phyloP scores from a whole-genome alignment of 345 rosid genomes.

The Adansonia digitata region DNA sequence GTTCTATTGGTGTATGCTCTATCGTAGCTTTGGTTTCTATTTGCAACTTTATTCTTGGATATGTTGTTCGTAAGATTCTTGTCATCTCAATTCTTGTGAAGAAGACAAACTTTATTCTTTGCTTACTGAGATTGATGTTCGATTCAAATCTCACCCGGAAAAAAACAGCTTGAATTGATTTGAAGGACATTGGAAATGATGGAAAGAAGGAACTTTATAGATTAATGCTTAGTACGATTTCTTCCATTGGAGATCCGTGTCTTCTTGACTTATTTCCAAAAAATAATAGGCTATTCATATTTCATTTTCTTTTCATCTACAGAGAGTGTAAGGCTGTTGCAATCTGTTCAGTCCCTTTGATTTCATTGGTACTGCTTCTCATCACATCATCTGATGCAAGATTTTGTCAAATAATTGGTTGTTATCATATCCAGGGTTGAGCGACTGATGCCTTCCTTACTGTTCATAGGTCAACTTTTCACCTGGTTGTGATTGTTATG shows the following conservation, averaged over 20 bases:
- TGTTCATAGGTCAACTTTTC: too few relatives aligned
- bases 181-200: background rate
- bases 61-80: background rate
- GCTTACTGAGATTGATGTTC: background rate
- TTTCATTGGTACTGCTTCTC: background rate
- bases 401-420: constrained; percentile 3
- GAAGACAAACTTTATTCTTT: background rate
- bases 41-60: background rate
- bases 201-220: background rate
- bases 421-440: constrained; percentile 49
- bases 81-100: background rate
- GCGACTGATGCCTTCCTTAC: too few relatives aligned
- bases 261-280: background rate
- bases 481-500: too few relatives aligned
- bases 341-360: too few relatives aligned
- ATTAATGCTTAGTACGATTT: background rate
- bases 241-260: background rate
- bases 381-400: background rate
- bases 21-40: background rate
- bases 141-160: background rate
- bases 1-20: background rate
- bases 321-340: too few relatives aligned
- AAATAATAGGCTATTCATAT: too few relatives aligned
- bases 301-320: too few relatives aligned
- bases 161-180: background rate